A percentile compares a stretch with the other conserved stretches of the same genome.
Evolutionary conservation across 768 basidiomycete species (phyloP).

Genomic region (Panus rudis): DNA sequence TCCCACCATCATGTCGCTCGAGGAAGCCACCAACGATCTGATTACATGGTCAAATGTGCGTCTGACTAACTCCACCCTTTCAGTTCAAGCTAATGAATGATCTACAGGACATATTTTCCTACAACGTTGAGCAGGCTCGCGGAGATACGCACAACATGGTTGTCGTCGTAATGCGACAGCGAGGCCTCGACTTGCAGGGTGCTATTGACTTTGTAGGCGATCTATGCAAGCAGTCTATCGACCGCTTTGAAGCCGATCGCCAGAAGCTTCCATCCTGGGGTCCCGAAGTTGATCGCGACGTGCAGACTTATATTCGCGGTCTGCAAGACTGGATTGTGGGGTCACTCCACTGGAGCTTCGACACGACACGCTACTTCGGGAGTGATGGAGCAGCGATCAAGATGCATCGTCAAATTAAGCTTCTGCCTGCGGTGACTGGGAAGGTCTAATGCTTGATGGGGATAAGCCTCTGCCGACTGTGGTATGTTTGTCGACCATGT

Average conservation of each 20-base stretch:
- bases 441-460: background rate
- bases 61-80: conserved; percentile 6
- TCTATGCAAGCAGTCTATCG: conserved; percentile 49
- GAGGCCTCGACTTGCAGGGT: conserved; percentile 48
- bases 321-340: conserved; percentile 68
- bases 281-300: conserved; percentile 49
- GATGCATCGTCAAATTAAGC: conserved; percentile 42
- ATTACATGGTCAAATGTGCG: conserved; percentile 37
- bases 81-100: conserved; percentile 1
- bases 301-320: conserved; percentile 52
- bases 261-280: conserved; percentile 54
- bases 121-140: conserved; percentile 67
- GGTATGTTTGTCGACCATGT: background rate
- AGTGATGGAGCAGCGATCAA: conserved; percentile 47
- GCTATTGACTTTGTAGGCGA: conserved; percentile 62
- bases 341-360: conserved; percentile 68
- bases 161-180: conserved; percentile 57
- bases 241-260: conserved; percentile 40
- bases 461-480: background rate
- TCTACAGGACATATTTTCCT: conserved; percentile 67
- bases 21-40: conserved; percentile 40
- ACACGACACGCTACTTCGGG: conserved; percentile 65
- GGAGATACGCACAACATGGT: conserved; percentile 68
- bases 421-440: conserved; percentile 18
- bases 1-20: conserved; percentile 38